Base-by-base conservation (phyloP, 192 early-diverging fungal genomes). In the Rhizoclosmatium sp. region DNA sequence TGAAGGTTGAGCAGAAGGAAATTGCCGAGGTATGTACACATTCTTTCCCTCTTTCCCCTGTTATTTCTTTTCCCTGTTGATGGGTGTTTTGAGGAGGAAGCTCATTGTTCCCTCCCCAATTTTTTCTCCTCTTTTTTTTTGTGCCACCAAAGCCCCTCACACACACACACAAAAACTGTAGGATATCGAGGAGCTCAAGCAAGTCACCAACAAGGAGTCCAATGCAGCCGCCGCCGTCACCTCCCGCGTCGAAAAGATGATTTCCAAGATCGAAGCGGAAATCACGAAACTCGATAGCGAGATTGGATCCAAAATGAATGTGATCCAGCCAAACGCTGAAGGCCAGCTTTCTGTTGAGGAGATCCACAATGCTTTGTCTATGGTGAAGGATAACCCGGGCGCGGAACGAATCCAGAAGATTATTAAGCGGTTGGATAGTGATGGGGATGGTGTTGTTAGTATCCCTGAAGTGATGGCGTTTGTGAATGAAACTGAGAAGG, bases 241-340 rank as follows among this genome's bases (percentile, higher is more conserved):
- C 10, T 83, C 84, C 54, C 90, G 89, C 31, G 86, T 95, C 5
- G 92, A 94, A 80, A 94, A 93, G 85, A 94, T 95, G 93, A 88
- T 95, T 71, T 75, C 80, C 60, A 89, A 88, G 71, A 87, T 95
- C 40, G 93, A 94, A 71, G 84, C 85, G 59, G 94, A 95, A 74
- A 69, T 95, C 14, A 79, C 87, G 59, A 89, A 91, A 47, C 87
- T 88, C 67, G 92, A 93, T 72, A 79, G 80, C 1, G 91, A 91
- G 75, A 85, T 89, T 67, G 92, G 92, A 12, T 87, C 85, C 58
- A 90, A 83, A 65, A 84, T 94, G 58, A 90, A 92, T 75, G 80
- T 88, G 12, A 87, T 94, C 73, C 85, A 88, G 75, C 88, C 93
- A 41, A 89, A 92, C 75, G 88, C 91, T 64, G 81, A 85, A 5